Conservation (phyloP, 164 flowering plant species). For the Berberis vulgaris region DNA sequence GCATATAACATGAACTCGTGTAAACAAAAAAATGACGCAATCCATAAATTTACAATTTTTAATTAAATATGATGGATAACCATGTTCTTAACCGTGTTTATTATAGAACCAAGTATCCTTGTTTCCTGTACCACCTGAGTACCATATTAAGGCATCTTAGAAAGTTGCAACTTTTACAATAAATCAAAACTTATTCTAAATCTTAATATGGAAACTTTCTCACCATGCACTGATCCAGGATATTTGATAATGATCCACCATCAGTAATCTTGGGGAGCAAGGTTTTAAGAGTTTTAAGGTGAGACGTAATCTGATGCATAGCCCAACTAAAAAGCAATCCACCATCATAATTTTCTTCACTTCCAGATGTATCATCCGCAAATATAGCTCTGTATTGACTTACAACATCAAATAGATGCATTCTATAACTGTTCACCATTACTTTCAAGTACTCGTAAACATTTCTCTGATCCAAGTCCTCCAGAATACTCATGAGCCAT, state of each 20-base stretch:
- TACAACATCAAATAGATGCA: constrained; percentile 96
- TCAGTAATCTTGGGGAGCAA: constrained; percentile 93
- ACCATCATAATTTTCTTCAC: constrained; percentile 95
- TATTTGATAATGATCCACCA: constrained; percentile 85
- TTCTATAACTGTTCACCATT: constrained; percentile 80
- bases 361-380: constrained; percentile 93
- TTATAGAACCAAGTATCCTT: too few species aligned
- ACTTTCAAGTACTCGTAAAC: constrained; percentile 89
- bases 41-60: too few species aligned
- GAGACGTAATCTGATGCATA: constrained; percentile 89
- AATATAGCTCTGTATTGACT: constrained; percentile 96
- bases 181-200: too few species aligned
- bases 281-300: constrained; percentile 67
- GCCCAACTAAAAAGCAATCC: constrained; percentile 99
- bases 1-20: too few species aligned
- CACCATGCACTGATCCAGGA: constrained; percentile 96
- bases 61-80: too few species aligned
- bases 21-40: too few species aligned
- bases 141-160: too few species aligned
- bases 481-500: constrained; percentile 90
- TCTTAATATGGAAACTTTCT: constrained; percentile 13
- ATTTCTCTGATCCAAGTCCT: constrained; percentile 92
- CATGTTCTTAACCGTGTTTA: too few species aligned
- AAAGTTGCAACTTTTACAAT: too few species aligned
- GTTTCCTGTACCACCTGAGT: too few species aligned